phyloP scores from a whole-genome alignment of 176 grass and related monocot species.

The Sorghum bicolor region DNA sequence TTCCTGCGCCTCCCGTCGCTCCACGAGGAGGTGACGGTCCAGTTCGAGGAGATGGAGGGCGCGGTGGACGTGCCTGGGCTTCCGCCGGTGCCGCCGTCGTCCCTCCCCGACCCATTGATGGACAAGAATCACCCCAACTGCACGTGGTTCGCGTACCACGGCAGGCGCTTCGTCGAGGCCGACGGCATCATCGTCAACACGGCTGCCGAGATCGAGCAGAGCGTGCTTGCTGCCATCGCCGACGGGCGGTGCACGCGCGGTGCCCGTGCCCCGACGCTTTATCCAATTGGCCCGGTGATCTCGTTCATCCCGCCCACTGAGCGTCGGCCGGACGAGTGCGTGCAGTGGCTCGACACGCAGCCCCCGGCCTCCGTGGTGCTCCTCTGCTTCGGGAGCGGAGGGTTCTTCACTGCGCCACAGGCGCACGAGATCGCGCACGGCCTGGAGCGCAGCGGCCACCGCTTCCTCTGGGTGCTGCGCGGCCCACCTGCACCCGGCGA shows the following conservation, averaged over 20 bases:
- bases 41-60: conserved; percentile 34
- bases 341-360: conserved; percentile 44
- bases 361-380: conserved; percentile 32
- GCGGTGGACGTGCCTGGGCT: conserved; percentile 22
- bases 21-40: conserved; percentile 24
- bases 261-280: conserved; percentile 4
- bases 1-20: conserved; percentile 33
- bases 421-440: conserved; percentile 7
- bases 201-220: conserved; percentile 28
- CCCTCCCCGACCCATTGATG: conserved; percentile 6
- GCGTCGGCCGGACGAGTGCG: conserved; percentile 32
- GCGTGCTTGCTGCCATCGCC: neutral
- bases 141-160: conserved; percentile 38
- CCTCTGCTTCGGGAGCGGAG: conserved; percentile 46
- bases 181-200: conserved; percentile 55
- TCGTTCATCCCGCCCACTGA: neutral
- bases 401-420: neutral
- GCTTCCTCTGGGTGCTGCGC: conserved; percentile 18
- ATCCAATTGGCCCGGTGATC: conserved; percentile 34
- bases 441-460: conserved; percentile 26
- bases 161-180: conserved; percentile 23
- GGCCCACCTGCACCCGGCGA: neutral
- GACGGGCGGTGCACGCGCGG: neutral
- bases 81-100: conserved; percentile 19
- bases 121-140: conserved; percentile 30